Percentiles rank a stretch among this genome's conserved stretches.
Evolutionary conservation across 179 eudicot species (phyloP).

Genomic region (Spergularia azorica): DNA sequence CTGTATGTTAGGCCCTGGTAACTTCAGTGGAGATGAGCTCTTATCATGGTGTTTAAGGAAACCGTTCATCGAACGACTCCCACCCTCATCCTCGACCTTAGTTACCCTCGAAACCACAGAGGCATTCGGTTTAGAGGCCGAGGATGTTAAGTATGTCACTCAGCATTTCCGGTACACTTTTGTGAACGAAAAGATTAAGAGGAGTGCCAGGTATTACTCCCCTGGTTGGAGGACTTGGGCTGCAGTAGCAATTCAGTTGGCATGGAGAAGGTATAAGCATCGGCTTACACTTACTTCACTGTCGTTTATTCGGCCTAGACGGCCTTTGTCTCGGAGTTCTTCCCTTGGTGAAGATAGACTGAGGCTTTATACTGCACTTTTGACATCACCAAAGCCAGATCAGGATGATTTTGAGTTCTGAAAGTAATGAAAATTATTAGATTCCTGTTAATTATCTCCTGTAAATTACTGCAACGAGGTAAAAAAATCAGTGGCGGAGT

Average conservation of each 20-base stretch:
- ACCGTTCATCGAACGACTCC: slow-evolving; percentile 84
- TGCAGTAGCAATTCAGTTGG: slow-evolving; percentile 90
- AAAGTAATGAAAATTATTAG: background rate
- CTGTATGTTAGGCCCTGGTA: slow-evolving; percentile 98
- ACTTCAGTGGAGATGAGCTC: slow-evolving; percentile 96
- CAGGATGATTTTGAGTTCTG: slow-evolving; percentile 80
- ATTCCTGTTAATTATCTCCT: no score
- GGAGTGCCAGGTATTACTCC: slow-evolving; percentile 93
- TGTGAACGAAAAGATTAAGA: slow-evolving; percentile 79
- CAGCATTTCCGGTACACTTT: slow-evolving; percentile 95
- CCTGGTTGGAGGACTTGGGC: slow-evolving; percentile 99
- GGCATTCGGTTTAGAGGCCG: slow-evolving; percentile 89
- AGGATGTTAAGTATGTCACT: slow-evolving; percentile 89
- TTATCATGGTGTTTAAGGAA: slow-evolving; percentile 86
- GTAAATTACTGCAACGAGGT: background rate
- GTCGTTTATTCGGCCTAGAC: slow-evolving; percentile 85
- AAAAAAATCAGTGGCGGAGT: background rate
- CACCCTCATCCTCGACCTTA: slow-evolving; percentile 83
- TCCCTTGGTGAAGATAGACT: slow-evolving; percentile 83
- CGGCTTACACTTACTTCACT: slow-evolving; percentile 71
- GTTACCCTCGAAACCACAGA: slow-evolving; percentile 93
- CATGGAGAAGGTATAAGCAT: slow-evolving; percentile 94
- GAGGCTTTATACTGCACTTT: slow-evolving; percentile 76
- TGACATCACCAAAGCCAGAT: slow-evolving; percentile 95
- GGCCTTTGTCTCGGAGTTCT: slow-evolving; percentile 82